Percentiles rank a stretch among this genome's conserved stretches.
phyloP scores from a whole-genome alignment of 2,329 filamentous ascomycete genomes.

The Grosmannia penicillata region DNA sequence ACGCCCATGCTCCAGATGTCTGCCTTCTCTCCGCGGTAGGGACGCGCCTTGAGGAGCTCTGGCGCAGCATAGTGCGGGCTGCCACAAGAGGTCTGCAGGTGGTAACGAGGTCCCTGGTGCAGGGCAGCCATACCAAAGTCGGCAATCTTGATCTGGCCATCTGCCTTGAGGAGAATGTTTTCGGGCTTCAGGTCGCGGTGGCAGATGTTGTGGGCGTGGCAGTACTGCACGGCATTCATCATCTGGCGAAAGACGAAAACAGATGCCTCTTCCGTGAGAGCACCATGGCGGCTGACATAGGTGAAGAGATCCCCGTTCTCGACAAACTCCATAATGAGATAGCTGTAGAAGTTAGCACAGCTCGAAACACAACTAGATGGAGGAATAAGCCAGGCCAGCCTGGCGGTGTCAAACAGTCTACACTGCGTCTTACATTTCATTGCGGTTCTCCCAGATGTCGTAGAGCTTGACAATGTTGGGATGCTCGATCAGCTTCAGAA shows the following conservation, averaged over 20 bases:
- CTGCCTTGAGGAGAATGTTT: slow-evolving; percentile 74
- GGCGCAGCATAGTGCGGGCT: slow-evolving; percentile 95
- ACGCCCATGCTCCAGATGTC: slow-evolving; percentile 94
- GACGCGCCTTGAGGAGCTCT: slow-evolving; percentile 64
- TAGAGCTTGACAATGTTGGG: slow-evolving; percentile 87
- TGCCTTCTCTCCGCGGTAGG: slow-evolving; percentile 71
- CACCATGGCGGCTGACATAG: slow-evolving; percentile 61
- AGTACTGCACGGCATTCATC: slow-evolving; percentile 81
- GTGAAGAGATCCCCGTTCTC: slow-evolving; percentile 68
- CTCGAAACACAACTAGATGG: background rate
- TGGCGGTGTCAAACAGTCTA: background rate
- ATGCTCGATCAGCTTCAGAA: slow-evolving; percentile 93
- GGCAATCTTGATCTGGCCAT: slow-evolving; percentile 75
- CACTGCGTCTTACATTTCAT: slow-evolving; percentile 61
- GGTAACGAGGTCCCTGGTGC: slow-evolving; percentile 62
- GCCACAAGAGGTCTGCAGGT: slow-evolving; percentile 79
- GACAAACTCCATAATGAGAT: slow-evolving; percentile 87
- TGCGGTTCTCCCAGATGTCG: slow-evolving; percentile 95
- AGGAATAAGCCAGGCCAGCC: background rate
- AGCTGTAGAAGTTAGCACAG: slow-evolving; percentile 36
- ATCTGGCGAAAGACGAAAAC: slow-evolving; percentile 86
- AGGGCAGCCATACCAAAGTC: slow-evolving; percentile 97
- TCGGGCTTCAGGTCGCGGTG: slow-evolving; percentile 95
- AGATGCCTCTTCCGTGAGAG: slow-evolving; percentile 65
- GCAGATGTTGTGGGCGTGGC: slow-evolving; percentile 87